Conservation (phyloP, 2,329 filamentous ascomycete genomes). For the Fusarium sp. region DNA sequence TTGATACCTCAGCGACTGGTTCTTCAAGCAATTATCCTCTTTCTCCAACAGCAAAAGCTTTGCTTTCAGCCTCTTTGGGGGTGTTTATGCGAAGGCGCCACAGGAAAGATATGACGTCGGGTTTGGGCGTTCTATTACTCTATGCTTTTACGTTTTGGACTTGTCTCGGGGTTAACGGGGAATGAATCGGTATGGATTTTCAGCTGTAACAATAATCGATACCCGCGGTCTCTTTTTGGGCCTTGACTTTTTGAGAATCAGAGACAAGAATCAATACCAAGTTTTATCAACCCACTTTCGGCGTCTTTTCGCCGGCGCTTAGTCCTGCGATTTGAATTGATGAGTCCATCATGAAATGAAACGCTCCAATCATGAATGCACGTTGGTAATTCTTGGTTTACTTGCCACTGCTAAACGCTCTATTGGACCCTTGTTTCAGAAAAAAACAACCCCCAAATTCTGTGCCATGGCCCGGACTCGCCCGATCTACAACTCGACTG, state of each 20-base stretch:
- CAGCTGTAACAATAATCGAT: constrained; percentile 32
- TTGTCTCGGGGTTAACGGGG: constrained; percentile 15
- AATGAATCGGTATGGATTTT: constrained; percentile 8
- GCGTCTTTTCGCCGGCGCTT: constrained; percentile 1
- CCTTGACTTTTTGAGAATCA: constrained; percentile 2
- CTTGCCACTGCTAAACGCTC: constrained; percentile 1
- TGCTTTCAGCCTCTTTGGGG: not conserved
- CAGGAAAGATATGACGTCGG: constrained; percentile 19
- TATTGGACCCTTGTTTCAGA: constrained; percentile 22
- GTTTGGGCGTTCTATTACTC: constrained; percentile 4
- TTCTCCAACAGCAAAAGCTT: not conserved
- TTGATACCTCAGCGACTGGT: constrained; percentile 18
- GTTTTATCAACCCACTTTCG: constrained; percentile 7
- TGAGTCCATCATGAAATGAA: not conserved
- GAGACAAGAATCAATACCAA: constrained; percentile 18
- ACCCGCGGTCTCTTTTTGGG: constrained; percentile 23
- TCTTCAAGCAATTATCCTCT: not conserved
- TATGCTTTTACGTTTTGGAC: constrained; percentile 13
- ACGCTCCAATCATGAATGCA: constrained; percentile 20
- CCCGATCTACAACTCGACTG: not conserved
- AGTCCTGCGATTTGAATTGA: not conserved
- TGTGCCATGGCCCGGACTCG: constrained; percentile 11
- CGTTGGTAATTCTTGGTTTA: not conserved
- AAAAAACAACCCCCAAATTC: not conserved
- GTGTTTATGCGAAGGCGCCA: constrained; percentile 13